These are phyloP conservation scores for Fusarium continuum DNA, from an alignment of 2,329 filamentous ascomycete species.

Conservation along the genomic window DNA sequence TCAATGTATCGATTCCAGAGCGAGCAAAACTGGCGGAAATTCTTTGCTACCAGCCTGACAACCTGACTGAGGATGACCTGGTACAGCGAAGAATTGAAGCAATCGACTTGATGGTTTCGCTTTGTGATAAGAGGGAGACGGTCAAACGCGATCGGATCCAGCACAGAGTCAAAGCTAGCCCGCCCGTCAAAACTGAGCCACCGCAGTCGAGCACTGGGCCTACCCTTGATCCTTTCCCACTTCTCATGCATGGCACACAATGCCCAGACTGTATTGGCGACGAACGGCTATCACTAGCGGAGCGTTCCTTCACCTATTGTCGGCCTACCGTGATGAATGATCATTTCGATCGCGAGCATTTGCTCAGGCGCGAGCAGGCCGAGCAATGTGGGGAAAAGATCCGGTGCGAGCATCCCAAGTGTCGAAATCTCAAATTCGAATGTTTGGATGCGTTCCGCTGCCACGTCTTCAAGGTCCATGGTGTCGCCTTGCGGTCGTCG, in stretches of 20 bases:
- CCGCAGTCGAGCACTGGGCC: neutral
- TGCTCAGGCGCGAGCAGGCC: neutral
- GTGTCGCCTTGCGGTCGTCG: neutral
- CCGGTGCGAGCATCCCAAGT: neutral
- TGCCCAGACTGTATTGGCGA: neutral
- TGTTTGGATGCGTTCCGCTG: neutral
- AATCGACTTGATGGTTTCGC: slow-evolving; percentile 31
- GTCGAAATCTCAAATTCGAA: neutral
- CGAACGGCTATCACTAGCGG: neutral
- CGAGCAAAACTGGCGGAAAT: slow-evolving; percentile 25
- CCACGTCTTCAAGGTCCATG: neutral
- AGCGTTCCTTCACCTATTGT: slow-evolving; percentile 3
- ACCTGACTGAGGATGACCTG: slow-evolving; percentile 21
- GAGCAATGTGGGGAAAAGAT: neutral
- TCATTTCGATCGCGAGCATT: neutral
- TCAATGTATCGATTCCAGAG: slow-evolving; percentile 35
- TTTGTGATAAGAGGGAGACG: slow-evolving; percentile 38
- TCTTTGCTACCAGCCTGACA: slow-evolving; percentile 23
- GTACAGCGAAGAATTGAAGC: slow-evolving; percentile 20
- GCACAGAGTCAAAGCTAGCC: neutral
- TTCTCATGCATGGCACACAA: neutral
- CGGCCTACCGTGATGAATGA: neutral
- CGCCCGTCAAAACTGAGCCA: neutral
- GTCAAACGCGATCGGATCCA: slow-evolving; percentile 9
- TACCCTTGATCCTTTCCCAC: neutral